Evolutionary conservation across 202 grass and related monocot genomes (phyloP), one percentile per base, ranked within the genome.

Genomic region (Eragrostis tef): DNA sequence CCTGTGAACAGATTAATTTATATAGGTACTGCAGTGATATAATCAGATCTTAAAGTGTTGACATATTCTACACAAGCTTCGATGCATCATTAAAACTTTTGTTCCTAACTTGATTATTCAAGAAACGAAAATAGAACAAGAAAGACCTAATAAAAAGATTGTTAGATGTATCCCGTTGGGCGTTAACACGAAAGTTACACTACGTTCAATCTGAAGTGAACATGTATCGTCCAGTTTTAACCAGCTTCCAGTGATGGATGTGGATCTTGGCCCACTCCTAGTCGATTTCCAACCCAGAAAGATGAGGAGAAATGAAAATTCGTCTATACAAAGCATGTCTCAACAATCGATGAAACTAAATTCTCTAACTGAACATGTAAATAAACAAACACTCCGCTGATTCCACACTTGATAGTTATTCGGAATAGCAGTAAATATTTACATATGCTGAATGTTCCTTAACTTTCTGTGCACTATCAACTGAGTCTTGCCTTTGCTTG

Each of bases 1-100:
- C 13, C 70, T 63, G 48, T n/a, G 47, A 64, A 80, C 48, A 54
- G 21, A 16, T 34, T 34, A 78, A 79, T 24, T 4, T 67, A 79
- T 56, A 19, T 34, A 53, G 19, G 12, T 39, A 67, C 29, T 11
- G 21, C 3, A 49, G 65, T 13, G 64, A 64, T 78, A 17, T 39
- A 6, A 39, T 20, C 11, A 78, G 31, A 29, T 49, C 12, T 17
- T 50, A 29, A 19, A 45, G 45, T 9, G 22, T 17, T 49, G 26
- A 54, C 11, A 4, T 36, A 74, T 56, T 74, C 2, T 14, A 41
- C 11, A 36, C 7, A 42, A 16, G 15, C 19, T 58, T 42, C 4
- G 5, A 57, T 15, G 71, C 20, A 42, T 42, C 21, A 21, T 74
- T 24, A 11, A 5, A n/a, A 58, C 39, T 12, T 2, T 7, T 42